Percentiles rank a stretch among this genome's conserved stretches.
These are phyloP conservation scores for Phytopythium delawarense DNA, from an alignment of 352 stramenopile genomes.

Conservation along the genomic window DNA sequence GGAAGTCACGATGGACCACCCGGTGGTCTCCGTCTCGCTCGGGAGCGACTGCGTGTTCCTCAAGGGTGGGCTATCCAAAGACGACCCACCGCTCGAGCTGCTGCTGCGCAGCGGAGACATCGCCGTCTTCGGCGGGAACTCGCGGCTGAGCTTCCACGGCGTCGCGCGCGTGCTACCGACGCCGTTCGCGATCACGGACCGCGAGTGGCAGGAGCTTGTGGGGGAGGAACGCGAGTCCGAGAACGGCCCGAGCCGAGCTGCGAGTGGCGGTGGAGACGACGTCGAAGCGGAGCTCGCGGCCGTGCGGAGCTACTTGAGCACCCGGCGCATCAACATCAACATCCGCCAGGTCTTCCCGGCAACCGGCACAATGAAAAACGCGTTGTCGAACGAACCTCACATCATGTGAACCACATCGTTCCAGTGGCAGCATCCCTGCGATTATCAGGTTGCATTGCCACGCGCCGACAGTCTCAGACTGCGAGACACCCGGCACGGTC, in stretches of 20 bases:
- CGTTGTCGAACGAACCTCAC: no score
- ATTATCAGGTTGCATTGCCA: no score
- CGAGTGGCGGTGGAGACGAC: not conserved
- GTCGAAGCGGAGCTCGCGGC: slow-evolving; percentile 29
- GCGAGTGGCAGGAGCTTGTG: slow-evolving; percentile 21
- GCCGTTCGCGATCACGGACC: slow-evolving; percentile 24
- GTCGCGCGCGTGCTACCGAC: slow-evolving; percentile 57
- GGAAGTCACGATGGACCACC: slow-evolving; percentile 79
- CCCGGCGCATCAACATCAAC: slow-evolving; percentile 80
- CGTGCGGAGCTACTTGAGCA: slow-evolving; percentile 44
- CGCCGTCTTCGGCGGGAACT: slow-evolving; percentile 52
- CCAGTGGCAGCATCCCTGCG: no score
- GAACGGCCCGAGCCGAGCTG: not conserved
- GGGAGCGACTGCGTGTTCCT: slow-evolving; percentile 73
- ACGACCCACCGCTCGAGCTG: slow-evolving; percentile 52
- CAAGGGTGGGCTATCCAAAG: slow-evolving; percentile 61
- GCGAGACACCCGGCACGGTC: no score
- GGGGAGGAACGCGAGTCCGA: not conserved
- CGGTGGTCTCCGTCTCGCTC: slow-evolving; percentile 75
- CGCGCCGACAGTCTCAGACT: no score
- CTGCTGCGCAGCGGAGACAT: slow-evolving; percentile 71
- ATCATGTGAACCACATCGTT: no score
- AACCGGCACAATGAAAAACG: not conserved
- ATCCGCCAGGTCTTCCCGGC: slow-evolving; percentile 66
- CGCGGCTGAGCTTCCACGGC: slow-evolving; percentile 68